phyloP scores from a whole-genome alignment of 2,329 filamentous ascomycete species.

The Neonectria hederae region DNA sequence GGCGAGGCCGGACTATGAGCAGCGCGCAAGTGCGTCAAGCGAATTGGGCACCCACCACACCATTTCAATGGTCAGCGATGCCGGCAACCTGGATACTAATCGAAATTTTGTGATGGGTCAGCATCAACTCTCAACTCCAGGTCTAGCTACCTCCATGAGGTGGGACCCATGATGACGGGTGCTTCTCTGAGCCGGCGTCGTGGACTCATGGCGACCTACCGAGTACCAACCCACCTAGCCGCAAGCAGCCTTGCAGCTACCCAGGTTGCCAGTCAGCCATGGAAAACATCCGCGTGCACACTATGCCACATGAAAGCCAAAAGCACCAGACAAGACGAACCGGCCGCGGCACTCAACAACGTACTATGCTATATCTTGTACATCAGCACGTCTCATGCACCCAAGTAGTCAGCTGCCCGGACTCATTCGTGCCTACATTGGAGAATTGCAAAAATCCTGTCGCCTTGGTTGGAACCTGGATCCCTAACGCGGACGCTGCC shows the following conservation, averaged over 20 bases:
- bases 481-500: not conserved
- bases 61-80: constrained; percentile 16
- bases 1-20: constrained; percentile 10
- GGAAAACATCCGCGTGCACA: constrained; percentile 8
- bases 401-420: constrained; percentile 5
- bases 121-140: constrained; percentile 1
- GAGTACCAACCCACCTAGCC: not conserved
- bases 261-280: constrained; percentile 5
- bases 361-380: not conserved
- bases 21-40: not conserved
- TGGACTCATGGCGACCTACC: not conserved
- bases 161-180: constrained; percentile 17
- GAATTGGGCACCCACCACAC: not conserved
- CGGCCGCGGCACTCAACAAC: constrained; percentile 24
- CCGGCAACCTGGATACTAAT: not conserved
- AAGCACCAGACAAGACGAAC: constrained; percentile 15
- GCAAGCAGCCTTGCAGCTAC: constrained; percentile 7
- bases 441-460: not conserved
- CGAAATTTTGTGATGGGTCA: constrained; percentile 7
- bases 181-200: not conserved
- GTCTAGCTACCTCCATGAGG: constrained; percentile 4
- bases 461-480: not conserved
- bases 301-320: constrained; percentile 31
- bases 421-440: constrained; percentile 8
- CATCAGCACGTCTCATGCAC: not conserved